phyloP scores from a whole-genome alignment of 192 early-diverging fungal species.

The Diversispora epigaea region DNA sequence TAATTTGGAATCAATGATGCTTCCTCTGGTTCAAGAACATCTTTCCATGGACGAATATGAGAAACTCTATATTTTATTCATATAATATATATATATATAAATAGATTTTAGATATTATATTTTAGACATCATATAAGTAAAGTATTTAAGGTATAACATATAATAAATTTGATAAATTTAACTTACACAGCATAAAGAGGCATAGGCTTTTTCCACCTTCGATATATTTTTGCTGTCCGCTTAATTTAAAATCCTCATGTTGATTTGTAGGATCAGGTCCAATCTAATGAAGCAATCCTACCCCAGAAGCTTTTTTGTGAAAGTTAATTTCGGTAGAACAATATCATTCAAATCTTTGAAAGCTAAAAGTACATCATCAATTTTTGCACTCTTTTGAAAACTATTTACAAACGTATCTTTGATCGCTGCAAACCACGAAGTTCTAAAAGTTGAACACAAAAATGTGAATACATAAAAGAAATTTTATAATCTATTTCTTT shows the following conservation, averaged over 20 bases:
- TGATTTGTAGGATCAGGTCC: constrained; percentile 39
- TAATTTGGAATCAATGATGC: constrained; percentile 36
- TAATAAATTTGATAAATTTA: not conserved
- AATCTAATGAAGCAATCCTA: constrained; percentile 46
- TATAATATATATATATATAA: too few relatives aligned
- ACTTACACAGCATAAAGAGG: constrained; percentile 69
- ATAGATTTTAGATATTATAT: too few relatives aligned
- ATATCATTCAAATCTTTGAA: too few relatives aligned
- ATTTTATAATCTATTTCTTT: too few relatives aligned
- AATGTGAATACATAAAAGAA: too few relatives aligned
- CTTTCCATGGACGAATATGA: constrained; percentile 58
- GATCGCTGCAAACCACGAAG: too few relatives aligned
- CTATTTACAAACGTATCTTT: too few relatives aligned
- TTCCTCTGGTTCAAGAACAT: constrained; percentile 30
- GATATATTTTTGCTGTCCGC: constrained; percentile 49
- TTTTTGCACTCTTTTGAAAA: too few relatives aligned
- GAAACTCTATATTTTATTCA: constrained; percentile 39
- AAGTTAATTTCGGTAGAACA: not conserved
- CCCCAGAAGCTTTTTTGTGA: constrained; percentile 41
- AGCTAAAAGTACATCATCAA: too few relatives aligned
- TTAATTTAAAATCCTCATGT: constrained; percentile 55
- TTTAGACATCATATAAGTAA: too few relatives aligned
- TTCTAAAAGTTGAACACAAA: too few relatives aligned
- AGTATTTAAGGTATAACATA: too few relatives aligned
- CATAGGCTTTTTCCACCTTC: constrained; percentile 65